Evolutionary conservation across 257 asterid genomes (phyloP).

Genomic region (Prunella vulgaris): DNA sequence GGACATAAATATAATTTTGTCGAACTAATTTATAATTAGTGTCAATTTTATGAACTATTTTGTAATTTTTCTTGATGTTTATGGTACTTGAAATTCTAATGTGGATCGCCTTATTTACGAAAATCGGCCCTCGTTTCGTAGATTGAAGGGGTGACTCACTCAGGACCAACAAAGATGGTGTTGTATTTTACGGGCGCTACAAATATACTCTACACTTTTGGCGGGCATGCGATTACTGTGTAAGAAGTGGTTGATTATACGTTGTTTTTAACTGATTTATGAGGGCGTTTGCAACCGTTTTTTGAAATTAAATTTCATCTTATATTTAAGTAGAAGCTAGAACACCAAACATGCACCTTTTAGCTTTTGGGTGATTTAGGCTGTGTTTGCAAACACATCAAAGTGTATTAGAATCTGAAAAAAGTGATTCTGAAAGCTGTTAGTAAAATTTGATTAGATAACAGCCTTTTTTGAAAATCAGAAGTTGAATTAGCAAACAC

Average conservation of each 20-base stretch:
- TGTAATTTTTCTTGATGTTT: too few species aligned
- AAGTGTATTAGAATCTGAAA: too few species aligned
- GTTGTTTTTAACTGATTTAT: not conserved
- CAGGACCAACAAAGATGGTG: slow-evolving; percentile 28
- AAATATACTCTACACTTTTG: slow-evolving; percentile 37
- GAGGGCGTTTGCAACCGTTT: not conserved
- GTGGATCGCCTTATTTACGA: too few species aligned
- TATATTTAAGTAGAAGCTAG: not conserved
- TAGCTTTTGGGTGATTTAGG: not conserved
- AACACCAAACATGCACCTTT: not conserved
- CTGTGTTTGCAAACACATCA: too few species aligned
- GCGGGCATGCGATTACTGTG: slow-evolving; percentile 41
- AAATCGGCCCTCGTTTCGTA: not conserved
- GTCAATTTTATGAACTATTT: too few species aligned
- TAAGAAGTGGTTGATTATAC: slow-evolving; percentile 19
- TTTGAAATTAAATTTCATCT: not conserved
- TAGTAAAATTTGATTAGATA: too few species aligned
- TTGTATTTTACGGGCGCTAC: slow-evolving; percentile 36
- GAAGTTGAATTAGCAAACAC: too few species aligned
- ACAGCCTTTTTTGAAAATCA: too few species aligned
- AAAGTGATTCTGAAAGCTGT: too few species aligned
- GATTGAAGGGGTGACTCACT: slow-evolving; percentile 35
- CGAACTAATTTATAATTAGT: too few species aligned
- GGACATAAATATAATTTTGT: too few species aligned
- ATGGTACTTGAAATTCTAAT: too few species aligned